A percentile compares a stretch with the other conserved stretches of the same genome.
Conservation (phyloP, 2,329 filamentous ascomycete species). For the Volutella citrinella region DNA sequence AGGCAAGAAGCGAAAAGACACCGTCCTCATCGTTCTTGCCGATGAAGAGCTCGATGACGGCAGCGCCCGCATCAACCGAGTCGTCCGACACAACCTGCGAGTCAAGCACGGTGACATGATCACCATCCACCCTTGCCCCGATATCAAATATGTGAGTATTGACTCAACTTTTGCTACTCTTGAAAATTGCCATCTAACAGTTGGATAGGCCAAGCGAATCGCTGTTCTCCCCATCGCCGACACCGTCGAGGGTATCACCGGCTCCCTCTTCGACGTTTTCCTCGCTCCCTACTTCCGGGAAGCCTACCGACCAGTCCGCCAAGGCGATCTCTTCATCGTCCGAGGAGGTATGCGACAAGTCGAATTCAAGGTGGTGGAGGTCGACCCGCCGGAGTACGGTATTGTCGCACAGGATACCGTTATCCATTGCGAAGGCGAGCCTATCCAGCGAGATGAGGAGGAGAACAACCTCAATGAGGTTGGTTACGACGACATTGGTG, state of each 20-base stretch:
- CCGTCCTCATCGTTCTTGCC: conserved; percentile 92
- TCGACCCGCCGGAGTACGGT: conserved; percentile 96
- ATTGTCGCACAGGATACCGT: conserved; percentile 99
- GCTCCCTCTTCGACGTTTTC: conserved; percentile 98
- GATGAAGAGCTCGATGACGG: conserved; percentile 98
- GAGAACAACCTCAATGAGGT: conserved; percentile 99
- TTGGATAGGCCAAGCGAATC: conserved; percentile 86
- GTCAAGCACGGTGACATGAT: conserved; percentile 99
- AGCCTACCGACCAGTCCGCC: conserved; percentile 93
- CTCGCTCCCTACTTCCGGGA: conserved; percentile 99
- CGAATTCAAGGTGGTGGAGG: conserved; percentile 99
- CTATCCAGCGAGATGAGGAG: conserved; percentile 95
- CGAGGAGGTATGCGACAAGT: conserved; percentile 98
- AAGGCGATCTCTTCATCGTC: conserved; percentile 96
- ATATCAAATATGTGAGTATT: conserved; percentile 97
- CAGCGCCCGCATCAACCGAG: conserved; percentile 95
- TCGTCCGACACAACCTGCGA: conserved; percentile 95
- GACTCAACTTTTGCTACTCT: neutral
- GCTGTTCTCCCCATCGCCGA: conserved; percentile 97
- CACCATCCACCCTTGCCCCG: conserved; percentile 94
- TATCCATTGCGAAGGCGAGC: conserved; percentile 92
- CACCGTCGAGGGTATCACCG: conserved; percentile 95
- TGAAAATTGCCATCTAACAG: conserved; percentile 10
- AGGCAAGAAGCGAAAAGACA: conserved; percentile 99
- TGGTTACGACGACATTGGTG: conserved; percentile 98